Percentiles rank a stretch among this genome's conserved stretches.
Evolutionary conservation across 208 protist genomes (phyloP).

Genomic region (Trypanosomatidae sp.): DNA sequence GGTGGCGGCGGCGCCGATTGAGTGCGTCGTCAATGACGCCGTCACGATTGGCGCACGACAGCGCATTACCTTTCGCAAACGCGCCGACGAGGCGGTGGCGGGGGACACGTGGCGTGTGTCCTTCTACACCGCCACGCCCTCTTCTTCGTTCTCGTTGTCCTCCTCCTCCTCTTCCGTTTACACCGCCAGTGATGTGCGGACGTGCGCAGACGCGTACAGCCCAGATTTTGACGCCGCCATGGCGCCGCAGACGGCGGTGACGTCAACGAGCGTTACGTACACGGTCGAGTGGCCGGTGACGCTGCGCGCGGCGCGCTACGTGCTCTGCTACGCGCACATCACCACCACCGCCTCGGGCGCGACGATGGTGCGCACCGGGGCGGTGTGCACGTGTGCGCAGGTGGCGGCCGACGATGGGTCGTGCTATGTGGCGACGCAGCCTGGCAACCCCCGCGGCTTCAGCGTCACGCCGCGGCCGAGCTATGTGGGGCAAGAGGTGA

Average conservation of each 20-base stretch:
- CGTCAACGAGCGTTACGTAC: slow-evolving; percentile 46
- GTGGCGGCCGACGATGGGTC: slow-evolving; percentile 39
- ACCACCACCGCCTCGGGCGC: slow-evolving; percentile 12
- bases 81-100: slow-evolving; percentile 21
- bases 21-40: slow-evolving; percentile 35
- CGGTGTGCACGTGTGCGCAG: slow-evolving; percentile 79
- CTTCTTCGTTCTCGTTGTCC: no score
- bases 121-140: no score
- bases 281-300: slow-evolving; percentile 67
- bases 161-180: no score
- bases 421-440: slow-evolving; percentile 47
- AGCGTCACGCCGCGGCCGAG: slow-evolving; percentile 27
- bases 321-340: slow-evolving; percentile 69
- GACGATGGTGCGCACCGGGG: no score
- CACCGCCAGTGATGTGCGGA: slow-evolving; percentile 17
- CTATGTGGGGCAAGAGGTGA: slow-evolving; percentile 78
- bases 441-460: slow-evolving; percentile 37
- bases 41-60: slow-evolving; percentile 56
- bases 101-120: slow-evolving; percentile 68
- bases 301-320: slow-evolving; percentile 41
- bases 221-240: slow-evolving; percentile 31
- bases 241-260: slow-evolving; percentile 14
- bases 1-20: slow-evolving; percentile 29
- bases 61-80: slow-evolving; percentile 41
- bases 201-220: slow-evolving; percentile 41